Evolutionary conservation across 345 rosid species (phyloP), one percentile per base, ranked within the genome.

Genomic region (Acer yangbiense): DNA sequence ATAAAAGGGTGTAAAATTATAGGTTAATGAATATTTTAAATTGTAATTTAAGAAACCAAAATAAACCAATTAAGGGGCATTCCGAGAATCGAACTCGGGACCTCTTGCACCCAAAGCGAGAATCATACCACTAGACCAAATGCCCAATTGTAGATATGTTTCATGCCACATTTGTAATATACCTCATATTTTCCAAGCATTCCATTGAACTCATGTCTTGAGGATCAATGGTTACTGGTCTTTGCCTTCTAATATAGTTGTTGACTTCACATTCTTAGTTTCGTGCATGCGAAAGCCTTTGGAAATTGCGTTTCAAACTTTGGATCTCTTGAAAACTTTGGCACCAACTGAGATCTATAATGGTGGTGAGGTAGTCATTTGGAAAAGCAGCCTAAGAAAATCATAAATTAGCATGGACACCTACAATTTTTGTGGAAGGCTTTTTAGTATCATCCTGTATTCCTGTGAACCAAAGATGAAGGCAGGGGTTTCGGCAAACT

Each of bases 51-150:
- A 43, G 20, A 10, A 9, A 46, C 50, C 50, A 46, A 46, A 46
- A 46, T 1, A 54, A 21, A 14, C 32, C 32, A 60, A 2, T 3
- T 60, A 18, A 85, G 87, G 85, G 72, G 81, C 72, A 72, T 72
- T 78, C 60, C 20, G 76, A 72, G 73, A 78, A 72, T 66, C 8
- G 61, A 78, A 72, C 73, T 72, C 84, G 81, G 89, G 93, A 91
- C 88, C 90, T 89, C 88, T 92, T 86, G 85, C 92, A 87, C 93
- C 94, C 90, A 83, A 90, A 92, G 93, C 89, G 79, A 92, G 92
- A 90, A 91, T 88, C 92, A 88, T 91, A 87, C 93, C 92, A 92
- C 93, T 90, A 86, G 89, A 91, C 92, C 90, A 88, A 89, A 87
- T 89, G 90, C 90, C 93, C 88, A 21, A 0, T 29, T 75, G 13